These are phyloP conservation scores for Tolypocladium amazonense DNA, from an alignment of 2,329 filamentous ascomycete species.

Conservation along the genomic window DNA sequence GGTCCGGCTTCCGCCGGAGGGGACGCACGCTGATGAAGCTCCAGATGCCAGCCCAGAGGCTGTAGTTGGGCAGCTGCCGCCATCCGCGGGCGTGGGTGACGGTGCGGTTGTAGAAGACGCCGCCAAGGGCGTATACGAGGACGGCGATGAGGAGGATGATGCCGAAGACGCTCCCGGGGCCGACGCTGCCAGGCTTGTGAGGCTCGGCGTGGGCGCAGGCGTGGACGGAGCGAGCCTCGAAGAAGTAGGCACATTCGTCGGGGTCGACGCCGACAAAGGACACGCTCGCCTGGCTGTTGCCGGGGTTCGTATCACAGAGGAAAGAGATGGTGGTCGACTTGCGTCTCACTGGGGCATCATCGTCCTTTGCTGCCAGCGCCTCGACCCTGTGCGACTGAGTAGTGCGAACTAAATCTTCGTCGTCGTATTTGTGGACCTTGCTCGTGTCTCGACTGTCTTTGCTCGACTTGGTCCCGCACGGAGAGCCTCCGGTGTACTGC, in stretches of 20 bases:
- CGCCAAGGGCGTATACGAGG: constrained; percentile 81
- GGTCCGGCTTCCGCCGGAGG: constrained; percentile 16
- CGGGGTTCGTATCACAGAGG: constrained; percentile 77
- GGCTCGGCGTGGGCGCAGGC: constrained; percentile 63
- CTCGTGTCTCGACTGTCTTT: constrained; percentile 6
- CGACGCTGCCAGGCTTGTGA: constrained; percentile 60
- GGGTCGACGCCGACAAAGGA: constrained; percentile 77
- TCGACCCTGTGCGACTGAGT: constrained; percentile 6
- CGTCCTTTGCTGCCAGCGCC: constrained; percentile 16
- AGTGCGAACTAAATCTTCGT: not conserved
- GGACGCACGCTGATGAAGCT: constrained; percentile 61
- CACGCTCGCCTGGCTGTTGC: constrained; percentile 54
- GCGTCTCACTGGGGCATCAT: constrained; percentile 26
- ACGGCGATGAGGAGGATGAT: constrained; percentile 72
- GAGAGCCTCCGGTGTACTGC: constrained; percentile 68
- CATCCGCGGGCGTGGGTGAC: constrained; percentile 91
- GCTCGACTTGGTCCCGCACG: constrained; percentile 44
- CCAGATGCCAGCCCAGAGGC: constrained; percentile 80
- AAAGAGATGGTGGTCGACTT: constrained; percentile 89
- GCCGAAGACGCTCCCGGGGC: constrained; percentile 71
- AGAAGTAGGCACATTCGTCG: constrained; percentile 91
- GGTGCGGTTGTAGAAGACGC: constrained; percentile 89
- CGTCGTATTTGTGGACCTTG: not conserved
- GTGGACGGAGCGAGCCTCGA: constrained; percentile 77
- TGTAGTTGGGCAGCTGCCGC: constrained; percentile 91